A percentile compares a stretch with the other conserved stretches of the same genome.
phyloP scores from a whole-genome alignment of 768 basidiomycete genomes.

The Kwoniella pini region DNA sequence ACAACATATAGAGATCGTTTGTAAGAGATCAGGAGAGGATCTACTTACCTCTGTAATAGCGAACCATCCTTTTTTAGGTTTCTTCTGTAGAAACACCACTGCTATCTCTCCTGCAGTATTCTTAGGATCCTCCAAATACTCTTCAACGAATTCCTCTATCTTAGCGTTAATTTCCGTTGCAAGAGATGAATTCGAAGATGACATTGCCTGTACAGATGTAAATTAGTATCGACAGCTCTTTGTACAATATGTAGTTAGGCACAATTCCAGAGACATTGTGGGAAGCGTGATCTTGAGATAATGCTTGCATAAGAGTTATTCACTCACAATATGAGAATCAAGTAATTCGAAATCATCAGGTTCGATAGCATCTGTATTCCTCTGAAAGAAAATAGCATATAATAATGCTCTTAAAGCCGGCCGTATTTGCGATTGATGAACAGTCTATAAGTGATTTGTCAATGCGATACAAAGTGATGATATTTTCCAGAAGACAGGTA shows the following conservation, averaged over 20 bases:
- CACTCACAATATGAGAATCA: slow-evolving; percentile 40
- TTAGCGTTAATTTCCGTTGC: slow-evolving; percentile 19
- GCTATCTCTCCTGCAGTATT: slow-evolving; percentile 31
- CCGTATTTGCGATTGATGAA: slow-evolving; percentile 28
- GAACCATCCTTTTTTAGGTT: slow-evolving; percentile 47
- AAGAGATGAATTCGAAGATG: neutral
- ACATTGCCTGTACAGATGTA: slow-evolving; percentile 10
- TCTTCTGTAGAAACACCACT: slow-evolving; percentile 44
- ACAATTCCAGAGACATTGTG: too few species aligned
- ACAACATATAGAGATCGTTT: too few species aligned
- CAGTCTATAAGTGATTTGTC: slow-evolving; percentile 27
- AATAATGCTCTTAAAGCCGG: slow-evolving; percentile 33
- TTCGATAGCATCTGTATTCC: slow-evolving; percentile 35
- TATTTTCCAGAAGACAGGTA: neutral
- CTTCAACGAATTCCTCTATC: slow-evolving; percentile 21
- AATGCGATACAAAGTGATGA: neutral
- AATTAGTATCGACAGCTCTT: too few species aligned
- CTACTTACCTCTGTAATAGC: slow-evolving; percentile 48
- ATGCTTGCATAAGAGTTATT: too few species aligned
- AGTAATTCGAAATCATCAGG: slow-evolving; percentile 39
- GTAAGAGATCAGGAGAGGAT: too few species aligned
- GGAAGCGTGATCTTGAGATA: too few species aligned
- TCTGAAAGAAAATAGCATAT: slow-evolving; percentile 43
- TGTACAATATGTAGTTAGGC: too few species aligned
- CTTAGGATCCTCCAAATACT: slow-evolving; percentile 5